Evolutionary conservation across 352 stramenopile genomes (phyloP), one percentile per base, ranked within the genome.

Genomic region (Phytophthora ohioensis): DNA sequence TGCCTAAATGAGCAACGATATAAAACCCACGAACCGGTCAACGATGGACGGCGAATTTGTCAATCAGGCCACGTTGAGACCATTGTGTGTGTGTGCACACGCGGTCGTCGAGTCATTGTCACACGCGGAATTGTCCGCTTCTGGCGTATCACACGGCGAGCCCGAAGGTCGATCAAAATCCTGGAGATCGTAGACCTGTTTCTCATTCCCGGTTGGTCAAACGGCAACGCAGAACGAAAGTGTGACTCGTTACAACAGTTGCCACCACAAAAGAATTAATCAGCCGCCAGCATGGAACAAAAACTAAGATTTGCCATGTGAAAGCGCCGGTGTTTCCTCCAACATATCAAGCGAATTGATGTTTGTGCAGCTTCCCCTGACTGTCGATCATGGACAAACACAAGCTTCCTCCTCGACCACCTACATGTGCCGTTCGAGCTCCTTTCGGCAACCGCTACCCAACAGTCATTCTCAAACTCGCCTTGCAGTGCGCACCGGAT

Each of bases 401-500:
- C 53, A 38, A 60, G 31, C 31, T 34, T 35, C 27, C 41, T 38
- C 13, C 53, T 38, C 6, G 31, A 60, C 21, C 54, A 41, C 38
- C 54, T 32, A 15, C 49, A 39, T 41, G 10, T 32, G 6, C 15
- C 15, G 31, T 39, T 21, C 21, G 21, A 21, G 0, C 21, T 21
- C 21, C 21, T 7, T 42, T n/a, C 61, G 71, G 15, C 64, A 86
- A 49, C 5, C 32, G 3, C 9, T 32, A 55, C 3, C 17, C 41
- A 48, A 42, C 31, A 5, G 13, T 64, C 67, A 74, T 74, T 74
- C 43, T 56, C 41, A 30, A 74, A 74, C 56, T 60, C 45, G 17
- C 59, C 39, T 61, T 38, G 58, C 30, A 45, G 49, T 36, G 46
- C 55, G 30, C 60, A 67, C 7, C 54, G 17, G 36, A n/a, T 46